These are phyloP conservation scores for Cinchona pubescens DNA, from an alignment of 257 asterid genomes.

Conservation along the genomic window DNA sequence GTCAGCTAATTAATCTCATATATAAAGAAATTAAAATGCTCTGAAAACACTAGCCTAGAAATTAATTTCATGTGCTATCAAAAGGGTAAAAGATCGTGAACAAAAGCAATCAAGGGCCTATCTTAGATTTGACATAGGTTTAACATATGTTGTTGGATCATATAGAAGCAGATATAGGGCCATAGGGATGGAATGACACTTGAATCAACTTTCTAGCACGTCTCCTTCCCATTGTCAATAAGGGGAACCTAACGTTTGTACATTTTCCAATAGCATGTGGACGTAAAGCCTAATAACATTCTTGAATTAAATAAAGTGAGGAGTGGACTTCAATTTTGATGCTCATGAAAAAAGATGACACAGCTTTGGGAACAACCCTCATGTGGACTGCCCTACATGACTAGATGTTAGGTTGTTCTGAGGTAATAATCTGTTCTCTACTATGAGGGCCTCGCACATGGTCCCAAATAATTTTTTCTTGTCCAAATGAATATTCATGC, in stretches of 20 bases:
- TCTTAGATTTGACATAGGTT: conserved; percentile 12
- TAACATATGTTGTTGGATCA: conserved; percentile 14
- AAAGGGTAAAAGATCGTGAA: not conserved
- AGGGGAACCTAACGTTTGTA: conserved; percentile 29
- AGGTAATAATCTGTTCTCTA: conserved; percentile 16
- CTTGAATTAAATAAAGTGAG: conserved; percentile 13
- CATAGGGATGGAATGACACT: conserved; percentile 4
- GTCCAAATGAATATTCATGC: not conserved
- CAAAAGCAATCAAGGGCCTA: conserved; percentile 5
- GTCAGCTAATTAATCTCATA: too few species aligned
- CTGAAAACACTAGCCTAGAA: not conserved
- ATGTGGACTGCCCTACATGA: conserved; percentile 34
- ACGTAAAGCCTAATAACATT: conserved; percentile 18
- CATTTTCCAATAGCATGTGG: conserved; percentile 36
- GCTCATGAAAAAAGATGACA: conserved; percentile 1
- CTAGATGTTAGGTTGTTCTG: conserved; percentile 29
- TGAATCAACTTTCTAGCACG: conserved; percentile 28
- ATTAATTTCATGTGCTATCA: not conserved
- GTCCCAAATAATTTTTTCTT: conserved; percentile 7
- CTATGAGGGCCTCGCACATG: conserved; percentile 29
- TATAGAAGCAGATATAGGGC: conserved; percentile 7
- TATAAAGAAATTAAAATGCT: not conserved
- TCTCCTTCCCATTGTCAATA: conserved; percentile 35
- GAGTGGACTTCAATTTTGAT: conserved; percentile 7
- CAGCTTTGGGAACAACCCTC: conserved; percentile 26